Evolutionary conservation across 805 yeast species (phyloP).

Genomic region (Lipomyces yamadae): DNA sequence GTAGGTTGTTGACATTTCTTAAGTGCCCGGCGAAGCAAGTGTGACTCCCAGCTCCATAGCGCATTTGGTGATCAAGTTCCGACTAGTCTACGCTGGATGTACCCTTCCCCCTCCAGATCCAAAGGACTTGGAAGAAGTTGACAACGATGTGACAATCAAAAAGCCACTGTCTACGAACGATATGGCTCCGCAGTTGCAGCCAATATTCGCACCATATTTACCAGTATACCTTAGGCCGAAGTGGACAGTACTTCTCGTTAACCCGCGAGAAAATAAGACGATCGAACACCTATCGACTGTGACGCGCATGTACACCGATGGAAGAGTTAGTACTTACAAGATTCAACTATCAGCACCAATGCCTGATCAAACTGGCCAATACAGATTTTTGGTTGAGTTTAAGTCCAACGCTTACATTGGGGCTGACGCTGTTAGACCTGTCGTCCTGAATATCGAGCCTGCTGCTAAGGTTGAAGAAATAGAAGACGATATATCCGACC

Average conservation of each 20-base stretch:
- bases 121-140: slow-evolving; percentile 55
- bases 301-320: slow-evolving; percentile 60
- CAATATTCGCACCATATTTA: slow-evolving; percentile 73
- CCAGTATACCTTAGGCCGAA: slow-evolving; percentile 58
- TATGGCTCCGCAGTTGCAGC: slow-evolving; percentile 71
- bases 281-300: slow-evolving; percentile 68
- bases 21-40: slow-evolving; percentile 85
- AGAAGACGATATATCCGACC: slow-evolving; percentile 50
- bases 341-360: slow-evolving; percentile 75
- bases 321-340: slow-evolving; percentile 74
- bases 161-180: slow-evolving; percentile 72
- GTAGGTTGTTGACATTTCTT: slow-evolving; percentile 49
- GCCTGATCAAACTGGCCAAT: slow-evolving; percentile 70
- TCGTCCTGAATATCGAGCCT: slow-evolving; percentile 69
- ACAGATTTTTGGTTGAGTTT: slow-evolving; percentile 70
- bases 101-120: slow-evolving; percentile 41
- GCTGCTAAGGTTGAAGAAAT: slow-evolving; percentile 48
- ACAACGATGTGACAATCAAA: slow-evolving; percentile 66
- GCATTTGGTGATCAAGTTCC: slow-evolving; percentile 74
- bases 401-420: slow-evolving; percentile 82
- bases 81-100: slow-evolving; percentile 69
- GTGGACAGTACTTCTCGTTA: slow-evolving; percentile 72
- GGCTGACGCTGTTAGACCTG: slow-evolving; percentile 72
- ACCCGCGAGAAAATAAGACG: slow-evolving; percentile 80
- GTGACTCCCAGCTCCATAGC: slow-evolving; percentile 71